Conservation (phyloP, 129 eudicot genomes). For the Arctium lappa region DNA sequence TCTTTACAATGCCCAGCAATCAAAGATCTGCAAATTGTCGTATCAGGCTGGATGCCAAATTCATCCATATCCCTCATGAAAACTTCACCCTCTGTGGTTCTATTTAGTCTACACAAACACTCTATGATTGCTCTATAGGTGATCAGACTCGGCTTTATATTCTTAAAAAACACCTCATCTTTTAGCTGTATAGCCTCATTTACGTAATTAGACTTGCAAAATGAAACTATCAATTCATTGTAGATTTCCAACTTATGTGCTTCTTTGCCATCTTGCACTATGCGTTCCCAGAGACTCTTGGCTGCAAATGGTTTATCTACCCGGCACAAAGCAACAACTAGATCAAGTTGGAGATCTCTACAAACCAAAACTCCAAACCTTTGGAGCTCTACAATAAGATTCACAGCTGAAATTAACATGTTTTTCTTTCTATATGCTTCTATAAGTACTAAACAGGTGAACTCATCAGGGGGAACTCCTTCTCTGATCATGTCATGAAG, state of each 20-base stretch:
- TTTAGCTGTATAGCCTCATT: constrained; percentile 59
- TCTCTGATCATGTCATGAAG: constrained; percentile 69
- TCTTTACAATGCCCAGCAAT: constrained; percentile 54
- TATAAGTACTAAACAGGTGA: constrained; percentile 57
- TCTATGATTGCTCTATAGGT: constrained; percentile 57
- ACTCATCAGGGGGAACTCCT: constrained; percentile 50
- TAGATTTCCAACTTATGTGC: constrained; percentile 30
- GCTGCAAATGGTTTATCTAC: constrained; percentile 83
- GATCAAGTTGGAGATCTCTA: constrained; percentile 40
- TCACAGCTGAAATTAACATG: constrained; percentile 66
- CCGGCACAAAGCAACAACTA: constrained; percentile 56
- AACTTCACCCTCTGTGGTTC: constrained; percentile 57
- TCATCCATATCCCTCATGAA: constrained; percentile 71
- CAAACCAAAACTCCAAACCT: constrained; percentile 51
- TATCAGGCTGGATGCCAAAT: constrained; percentile 50
- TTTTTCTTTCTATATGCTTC: constrained; percentile 68
- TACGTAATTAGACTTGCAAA: constrained; percentile 45
- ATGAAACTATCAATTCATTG: constrained; percentile 55
- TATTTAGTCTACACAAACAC: constrained; percentile 54
- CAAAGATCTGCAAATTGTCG: constrained; percentile 51
- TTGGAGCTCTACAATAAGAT: constrained; percentile 65
- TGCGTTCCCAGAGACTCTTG: constrained; percentile 58
- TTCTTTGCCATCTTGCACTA: constrained; percentile 44
- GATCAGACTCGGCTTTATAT: constrained; percentile 41
- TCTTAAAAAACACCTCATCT: constrained; percentile 52